Conservation (phyloP, 2,329 filamentous ascomycete genomes). For the Talaromyces piceae region DNA sequence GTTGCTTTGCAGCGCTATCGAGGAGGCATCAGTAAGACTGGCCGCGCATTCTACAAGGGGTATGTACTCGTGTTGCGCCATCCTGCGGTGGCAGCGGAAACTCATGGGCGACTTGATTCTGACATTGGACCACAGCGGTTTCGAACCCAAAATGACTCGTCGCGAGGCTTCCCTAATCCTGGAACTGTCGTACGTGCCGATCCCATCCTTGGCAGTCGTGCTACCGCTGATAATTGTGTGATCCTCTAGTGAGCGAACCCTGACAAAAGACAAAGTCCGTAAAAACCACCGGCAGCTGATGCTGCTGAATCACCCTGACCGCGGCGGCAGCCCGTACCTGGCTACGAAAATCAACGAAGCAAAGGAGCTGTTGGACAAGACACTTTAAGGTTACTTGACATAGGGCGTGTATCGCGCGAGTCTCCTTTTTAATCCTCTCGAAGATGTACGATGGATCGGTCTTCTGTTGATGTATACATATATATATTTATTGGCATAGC, state of each 20-base stretch:
- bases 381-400: slow-evolving; percentile 18
- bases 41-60: slow-evolving; percentile 94
- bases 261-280: slow-evolving; percentile 89
- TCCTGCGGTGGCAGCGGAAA: background rate
- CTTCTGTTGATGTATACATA: slow-evolving; percentile 1
- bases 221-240: slow-evolving; percentile 9
- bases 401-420: too few relatives aligned
- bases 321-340: slow-evolving; percentile 90
- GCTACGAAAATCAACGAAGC: slow-evolving; percentile 98
- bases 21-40: slow-evolving; percentile 61
- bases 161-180: slow-evolving; percentile 87
- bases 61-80: slow-evolving; percentile 9
- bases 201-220: slow-evolving; percentile 1
- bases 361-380: slow-evolving; percentile 90
- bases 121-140: slow-evolving; percentile 50
- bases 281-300: slow-evolving; percentile 94
- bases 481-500: slow-evolving; percentile 30
- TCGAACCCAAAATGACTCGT: slow-evolving; percentile 88
- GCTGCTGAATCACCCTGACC: slow-evolving; percentile 96
- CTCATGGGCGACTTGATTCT: slow-evolving; percentile 12
- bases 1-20: slow-evolving; percentile 80
- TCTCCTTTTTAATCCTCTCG: too few relatives aligned
- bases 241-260: slow-evolving; percentile 62
- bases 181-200: slow-evolving; percentile 65
- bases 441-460: background rate